Percentiles rank a stretch among this genome's conserved stretches.
phyloP scores from a whole-genome alignment of 306 rosid genomes.

The Cucumis cinereus region DNA sequence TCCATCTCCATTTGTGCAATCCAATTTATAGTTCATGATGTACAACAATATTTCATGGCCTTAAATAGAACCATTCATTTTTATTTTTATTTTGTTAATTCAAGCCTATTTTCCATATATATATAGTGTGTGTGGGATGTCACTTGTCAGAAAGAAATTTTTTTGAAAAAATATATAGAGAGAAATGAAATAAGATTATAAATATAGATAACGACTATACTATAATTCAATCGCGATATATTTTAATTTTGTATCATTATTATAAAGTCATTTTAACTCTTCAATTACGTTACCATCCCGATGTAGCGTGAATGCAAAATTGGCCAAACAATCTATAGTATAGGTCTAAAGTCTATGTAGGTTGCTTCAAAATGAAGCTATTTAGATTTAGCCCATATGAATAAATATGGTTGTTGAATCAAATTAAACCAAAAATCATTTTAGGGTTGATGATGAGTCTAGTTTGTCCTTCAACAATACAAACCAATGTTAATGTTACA shows the following conservation, averaged over 20 bases:
- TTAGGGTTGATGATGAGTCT: background rate
- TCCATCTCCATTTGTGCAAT: background rate
- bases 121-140: no score
- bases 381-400: background rate
- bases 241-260: background rate
- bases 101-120: no score
- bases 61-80: background rate
- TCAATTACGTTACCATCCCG: background rate
- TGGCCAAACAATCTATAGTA: background rate
- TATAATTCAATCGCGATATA: background rate
- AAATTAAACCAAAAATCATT: background rate
- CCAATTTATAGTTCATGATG: background rate
- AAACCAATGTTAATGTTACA: no score
- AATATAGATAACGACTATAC: background rate
- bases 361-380: background rate
- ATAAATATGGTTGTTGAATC: background rate
- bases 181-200: background rate
- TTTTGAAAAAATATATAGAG: no score
- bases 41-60: background rate
- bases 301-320: no score
- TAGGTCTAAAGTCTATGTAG: background rate
- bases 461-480: background rate
- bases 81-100: no score
- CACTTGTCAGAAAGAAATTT: no score
- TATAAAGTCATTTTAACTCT: background rate